Conservation (phyloP, 106 monocot species). For the Phalaenopsis equestris region DNA sequence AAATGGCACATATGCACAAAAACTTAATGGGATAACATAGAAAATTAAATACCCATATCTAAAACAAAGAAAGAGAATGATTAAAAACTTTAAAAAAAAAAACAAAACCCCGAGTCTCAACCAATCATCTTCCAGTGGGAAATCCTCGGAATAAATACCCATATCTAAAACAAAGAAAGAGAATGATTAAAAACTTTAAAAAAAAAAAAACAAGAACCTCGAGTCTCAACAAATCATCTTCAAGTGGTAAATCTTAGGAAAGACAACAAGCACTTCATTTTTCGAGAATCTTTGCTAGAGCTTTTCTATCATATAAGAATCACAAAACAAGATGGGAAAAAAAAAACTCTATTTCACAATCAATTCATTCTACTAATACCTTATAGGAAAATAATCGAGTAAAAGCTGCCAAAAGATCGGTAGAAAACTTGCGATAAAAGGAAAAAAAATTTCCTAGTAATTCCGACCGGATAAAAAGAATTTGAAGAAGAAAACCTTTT, state of each 20-base stretch:
- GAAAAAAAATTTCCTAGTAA: background rate
- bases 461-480: background rate
- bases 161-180: no score
- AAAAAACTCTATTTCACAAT: background rate
- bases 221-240: background rate
- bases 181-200: no score
- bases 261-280: background rate
- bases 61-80: no score
- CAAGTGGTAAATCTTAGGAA: background rate
- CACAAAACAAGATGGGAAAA: background rate
- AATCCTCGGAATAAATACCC: no score
- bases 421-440: background rate
- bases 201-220: no score
- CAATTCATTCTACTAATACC: background rate
- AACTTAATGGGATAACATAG: background rate
- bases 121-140: background rate
- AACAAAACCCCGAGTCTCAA: no score
- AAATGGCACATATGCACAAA: background rate
- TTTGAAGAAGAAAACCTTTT: slow-evolving; percentile 37
- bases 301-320: background rate
- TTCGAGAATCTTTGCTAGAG: background rate
- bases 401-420: background rate
- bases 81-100: no score
- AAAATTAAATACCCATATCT: no score
- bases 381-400: background rate